Conservation (phyloP, 305 asterid genomes). For the Ruellia speciosa region DNA sequence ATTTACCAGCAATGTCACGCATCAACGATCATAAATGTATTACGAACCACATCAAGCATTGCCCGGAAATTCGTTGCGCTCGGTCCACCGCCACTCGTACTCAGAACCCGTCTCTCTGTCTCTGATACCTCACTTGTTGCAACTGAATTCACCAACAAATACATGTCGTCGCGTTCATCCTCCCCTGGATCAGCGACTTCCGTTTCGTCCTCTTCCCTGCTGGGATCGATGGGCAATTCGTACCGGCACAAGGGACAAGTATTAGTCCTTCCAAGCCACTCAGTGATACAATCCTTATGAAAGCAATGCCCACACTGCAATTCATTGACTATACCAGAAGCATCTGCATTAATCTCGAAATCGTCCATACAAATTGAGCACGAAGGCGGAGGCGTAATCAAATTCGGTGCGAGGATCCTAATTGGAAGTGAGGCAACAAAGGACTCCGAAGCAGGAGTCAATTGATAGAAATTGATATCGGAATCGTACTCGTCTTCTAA, state of each 20-base stretch:
- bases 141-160: conserved; percentile 15
- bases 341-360: conserved; percentile 24
- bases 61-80: conserved; percentile 23
- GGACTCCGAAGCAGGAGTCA: conserved; percentile 33
- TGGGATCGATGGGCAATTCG: conserved; percentile 31
- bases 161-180: conserved; percentile 15
- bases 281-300: conserved; percentile 42
- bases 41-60: conserved; percentile 54
- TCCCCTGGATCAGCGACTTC: conserved; percentile 7
- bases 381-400: conserved; percentile 22
- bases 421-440: conserved; percentile 33
- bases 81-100: conserved; percentile 14
- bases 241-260: conserved; percentile 61
- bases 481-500: conserved; percentile 30
- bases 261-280: conserved; percentile 44
- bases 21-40: conserved; percentile 45
- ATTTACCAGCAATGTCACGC: conserved; percentile 26
- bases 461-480: conserved; percentile 19
- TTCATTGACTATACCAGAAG: conserved; percentile 22
- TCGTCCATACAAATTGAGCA: conserved; percentile 58
- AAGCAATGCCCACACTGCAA: conserved; percentile 48
- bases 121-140: neutral
- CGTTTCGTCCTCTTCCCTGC: conserved; percentile 1
- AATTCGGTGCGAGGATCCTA: conserved; percentile 24
- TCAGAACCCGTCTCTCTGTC: too few relatives aligned